Evolutionary conservation across 2,329 filamentous ascomycete species (phyloP), one percentile per base, ranked within the genome.

Genomic region (Sporothrix variecibatus): DNA sequence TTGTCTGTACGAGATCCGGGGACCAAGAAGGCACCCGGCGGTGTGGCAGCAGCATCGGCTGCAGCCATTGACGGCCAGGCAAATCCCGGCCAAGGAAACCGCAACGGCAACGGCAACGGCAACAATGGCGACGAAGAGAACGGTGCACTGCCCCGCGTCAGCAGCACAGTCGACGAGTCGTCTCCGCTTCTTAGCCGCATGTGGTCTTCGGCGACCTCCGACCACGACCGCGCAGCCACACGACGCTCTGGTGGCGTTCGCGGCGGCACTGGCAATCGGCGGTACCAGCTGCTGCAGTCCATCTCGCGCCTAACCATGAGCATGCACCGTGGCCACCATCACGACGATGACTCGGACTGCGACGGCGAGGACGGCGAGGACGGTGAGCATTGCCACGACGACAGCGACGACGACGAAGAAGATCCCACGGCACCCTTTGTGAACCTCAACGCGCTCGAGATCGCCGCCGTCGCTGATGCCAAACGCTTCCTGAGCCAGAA

Each of bases 401-500:
- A 83, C 26, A 76, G 81, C 0, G 84, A 85, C 3, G 85, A 88
- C 3, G 83, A 85, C 5, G 86, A 88, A 12, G 86, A 88, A 8
- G 89, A 93, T 69, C 89, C 92, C 38, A 92, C 92, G 0, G 87
- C 89, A 0, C 88, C 91, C 0, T 97, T 97, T 80, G 90, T 90
- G 49, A 91, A 92, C 23, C 86, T 97, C 67, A 97, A 96, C 80
- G 94, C 94, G 1, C 86, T 98, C 20, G 94, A 97, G 80, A 95
- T 97, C 78, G 94, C 94, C 34, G 91, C 92, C 64, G 90, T 97
- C 26, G 92, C 92, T 15, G 88, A 93, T 74, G 93, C 93, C 40
- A 97, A 97, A 83, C 92, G 92, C 64, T 97, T 97, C 78, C 87
- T 97, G 49, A 92, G 91, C 79, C 94, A 97, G 81, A 87, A 88